These are phyloP conservation scores for Boletus eberwhitei DNA, from an alignment of 768 basidiomycete genomes.

Conservation along the genomic window DNA sequence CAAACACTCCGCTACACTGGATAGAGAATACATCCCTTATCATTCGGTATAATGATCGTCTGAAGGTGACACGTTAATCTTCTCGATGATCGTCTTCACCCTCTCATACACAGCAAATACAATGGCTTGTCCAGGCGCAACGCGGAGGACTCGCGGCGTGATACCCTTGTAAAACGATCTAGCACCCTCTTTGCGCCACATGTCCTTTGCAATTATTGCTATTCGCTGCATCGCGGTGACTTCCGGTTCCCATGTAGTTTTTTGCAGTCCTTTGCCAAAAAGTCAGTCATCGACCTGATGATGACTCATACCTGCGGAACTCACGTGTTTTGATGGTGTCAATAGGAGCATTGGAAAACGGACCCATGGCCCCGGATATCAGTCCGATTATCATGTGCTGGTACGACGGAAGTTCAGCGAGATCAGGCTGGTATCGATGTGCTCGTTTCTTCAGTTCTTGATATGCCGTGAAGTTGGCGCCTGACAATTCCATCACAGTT, in stretches of 20 bases:
- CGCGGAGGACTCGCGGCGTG: constrained; percentile 91
- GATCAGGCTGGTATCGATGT: constrained; percentile 72
- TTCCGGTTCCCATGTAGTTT: constrained; percentile 69
- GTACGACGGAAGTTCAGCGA: constrained; percentile 81
- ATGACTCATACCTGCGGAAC: constrained; percentile 18
- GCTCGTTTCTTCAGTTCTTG: constrained; percentile 92
- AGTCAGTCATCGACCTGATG: not conserved
- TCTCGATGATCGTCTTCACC: constrained; percentile 73
- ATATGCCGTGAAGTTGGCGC: constrained; percentile 97
- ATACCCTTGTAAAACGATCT: constrained; percentile 97
- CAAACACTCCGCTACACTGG: not conserved
- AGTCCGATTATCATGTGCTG: constrained; percentile 96
- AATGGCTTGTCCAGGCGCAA: constrained; percentile 95
- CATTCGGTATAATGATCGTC: constrained; percentile 74
- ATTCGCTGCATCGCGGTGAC: constrained; percentile 80
- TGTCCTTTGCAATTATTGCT: constrained; percentile 75
- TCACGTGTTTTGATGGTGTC: constrained; percentile 93
- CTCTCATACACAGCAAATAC: constrained; percentile 98
- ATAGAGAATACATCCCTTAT: not conserved
- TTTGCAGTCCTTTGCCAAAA: constrained; percentile 66
- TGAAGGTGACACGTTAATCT: constrained; percentile 48
- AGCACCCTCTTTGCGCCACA: constrained; percentile 90
- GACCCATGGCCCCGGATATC: constrained; percentile 96
- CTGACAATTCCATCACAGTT: constrained; percentile 34
- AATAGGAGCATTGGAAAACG: constrained; percentile 96